Percentiles rank a stretch among this genome's conserved stretches.
These are phyloP conservation scores for Fusarium coicis DNA, from an alignment of 2,329 filamentous ascomycete genomes.

Conservation along the genomic window DNA sequence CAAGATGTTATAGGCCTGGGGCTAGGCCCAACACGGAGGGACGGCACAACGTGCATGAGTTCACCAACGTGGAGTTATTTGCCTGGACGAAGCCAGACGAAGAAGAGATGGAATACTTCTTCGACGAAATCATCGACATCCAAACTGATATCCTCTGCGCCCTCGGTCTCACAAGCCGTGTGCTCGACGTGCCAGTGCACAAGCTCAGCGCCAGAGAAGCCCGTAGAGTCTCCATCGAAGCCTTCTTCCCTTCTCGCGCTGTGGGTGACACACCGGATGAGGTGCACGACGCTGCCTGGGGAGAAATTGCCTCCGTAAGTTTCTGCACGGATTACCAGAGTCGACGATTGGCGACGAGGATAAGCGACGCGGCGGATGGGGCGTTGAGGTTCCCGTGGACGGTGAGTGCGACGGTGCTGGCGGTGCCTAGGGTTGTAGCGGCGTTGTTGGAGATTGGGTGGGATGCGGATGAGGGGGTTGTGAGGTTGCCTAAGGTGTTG, in stretches of 20 bases:
- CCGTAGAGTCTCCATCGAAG: not conserved
- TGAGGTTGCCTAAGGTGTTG: not conserved
- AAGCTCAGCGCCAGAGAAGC: not conserved
- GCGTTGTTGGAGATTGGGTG: not conserved
- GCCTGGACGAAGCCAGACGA: not conserved
- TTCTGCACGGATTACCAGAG: not conserved
- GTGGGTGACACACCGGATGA: accelerated
- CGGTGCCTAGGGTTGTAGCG: not conserved
- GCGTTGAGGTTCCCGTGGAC: not conserved
- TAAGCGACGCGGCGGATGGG: accelerated
- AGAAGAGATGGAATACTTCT: not conserved
- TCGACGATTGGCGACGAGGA: not conserved
- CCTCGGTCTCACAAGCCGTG: not conserved
- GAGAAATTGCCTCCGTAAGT: not conserved
- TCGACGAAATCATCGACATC: not conserved
- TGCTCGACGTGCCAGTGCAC: not conserved
- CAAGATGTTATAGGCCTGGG: not conserved
- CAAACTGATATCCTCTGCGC: not conserved
- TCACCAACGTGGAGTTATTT: not conserved
- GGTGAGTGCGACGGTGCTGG: not conserved
- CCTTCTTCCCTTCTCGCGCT: not conserved
- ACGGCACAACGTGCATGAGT: not conserved
- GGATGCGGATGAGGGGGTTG: not conserved
- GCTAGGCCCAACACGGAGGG: accelerated
- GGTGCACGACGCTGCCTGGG: not conserved